Base-by-base conservation (phyloP, 768 basidiomycete species). In the Crassisporium funariophilum region DNA sequence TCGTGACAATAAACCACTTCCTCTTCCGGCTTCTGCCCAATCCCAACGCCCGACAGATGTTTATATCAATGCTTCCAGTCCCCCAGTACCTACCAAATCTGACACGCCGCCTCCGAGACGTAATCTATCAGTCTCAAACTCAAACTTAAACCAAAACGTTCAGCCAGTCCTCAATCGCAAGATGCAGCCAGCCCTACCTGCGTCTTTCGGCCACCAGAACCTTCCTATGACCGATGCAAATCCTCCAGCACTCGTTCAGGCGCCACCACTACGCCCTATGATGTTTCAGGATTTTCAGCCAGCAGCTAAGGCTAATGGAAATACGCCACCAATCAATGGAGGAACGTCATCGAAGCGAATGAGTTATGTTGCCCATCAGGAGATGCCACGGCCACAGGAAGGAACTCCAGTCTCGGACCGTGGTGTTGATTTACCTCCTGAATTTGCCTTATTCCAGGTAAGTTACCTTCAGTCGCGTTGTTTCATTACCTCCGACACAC, bases 381-480 rank as follows among this genome's bases (percentile, higher is more conserved):
- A 39, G 37, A 31, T 21, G 35, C 11, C n/a, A 35, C 47, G 38
- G 51, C 44, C 43, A 15, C 35, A 25, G 33, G 40, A 53, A 17
- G 33, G 53, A 40, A 52, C 54, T n/a, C 44, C 53, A 33, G 35
- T 53, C 41, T 59, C 59, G 49, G 47, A 52, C 52, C 46, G 47
- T 45, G 46, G 35, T 23, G 39, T 59, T 34, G 65, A 62, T 49
- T 46, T 62, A 27, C 58, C 64, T 49, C 62, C 66, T 55, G 66
- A 67, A 49, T 47, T 59, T 52, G 60, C 61, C 29, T 55, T 66
- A 52, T 66, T 60, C 56, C 68, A 67, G 62, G 68, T 68, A 52
- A 61, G 68, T 57, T 35, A 38, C 16, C 49, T 41, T 46, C 12
- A 25, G 38, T 49, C 33, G 33, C 43, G 25, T 33, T 39, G 35